Evolutionary conservation across 2,329 filamentous ascomycete genomes (phyloP), one percentile per base, ranked within the genome.

Genomic region (Monosporascus sp.): DNA sequence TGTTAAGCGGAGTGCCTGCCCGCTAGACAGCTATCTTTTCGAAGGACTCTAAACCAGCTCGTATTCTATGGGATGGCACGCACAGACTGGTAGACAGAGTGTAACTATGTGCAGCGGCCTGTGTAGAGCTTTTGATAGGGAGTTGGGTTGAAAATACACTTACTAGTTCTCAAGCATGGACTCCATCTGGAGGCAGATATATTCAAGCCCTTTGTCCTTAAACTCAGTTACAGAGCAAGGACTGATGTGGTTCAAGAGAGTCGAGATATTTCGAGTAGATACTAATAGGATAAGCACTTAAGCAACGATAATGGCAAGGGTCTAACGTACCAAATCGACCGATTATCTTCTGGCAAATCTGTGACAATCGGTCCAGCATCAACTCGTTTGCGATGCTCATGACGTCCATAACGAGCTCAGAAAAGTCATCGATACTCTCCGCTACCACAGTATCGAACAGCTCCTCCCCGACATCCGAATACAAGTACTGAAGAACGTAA

Each of bases 361-460:
- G 89, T 5, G 90, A 90, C 5, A 99, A 74, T 6, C 92, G 82
- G 66, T 97, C 91, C 47, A 99, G 80, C 92, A 99, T 97, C 53
- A 99, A 74, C 69, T 99, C 93, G 65, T 99, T 94, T 14, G 92
- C 90, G 50, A 90, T 86, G 52, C 84, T 84, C 80, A 97, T 86
- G 45, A 97, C 89, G 61, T 96, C 91, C 72, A 97, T 81, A 8
- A 97, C 80, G n/a, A 94, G 75, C 61, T 97, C 91, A 5, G 92
- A 83, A 57, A 96, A 91, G 46, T 91, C 87, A 59, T 97, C 91
- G 6, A 96, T 71, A 55, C 86, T 85, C 17, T 82, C 74, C 37
- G 82, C 80, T 17, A 87, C 80, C 5, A 94, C 80, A 34, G 87
- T 77, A 59, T 96, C 84, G 62, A 99, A 97, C 1, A 97, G 74